Conservation (phyloP, 1,139 yeast genomes). For the Nadsonia starkeyi-henricii region DNA sequence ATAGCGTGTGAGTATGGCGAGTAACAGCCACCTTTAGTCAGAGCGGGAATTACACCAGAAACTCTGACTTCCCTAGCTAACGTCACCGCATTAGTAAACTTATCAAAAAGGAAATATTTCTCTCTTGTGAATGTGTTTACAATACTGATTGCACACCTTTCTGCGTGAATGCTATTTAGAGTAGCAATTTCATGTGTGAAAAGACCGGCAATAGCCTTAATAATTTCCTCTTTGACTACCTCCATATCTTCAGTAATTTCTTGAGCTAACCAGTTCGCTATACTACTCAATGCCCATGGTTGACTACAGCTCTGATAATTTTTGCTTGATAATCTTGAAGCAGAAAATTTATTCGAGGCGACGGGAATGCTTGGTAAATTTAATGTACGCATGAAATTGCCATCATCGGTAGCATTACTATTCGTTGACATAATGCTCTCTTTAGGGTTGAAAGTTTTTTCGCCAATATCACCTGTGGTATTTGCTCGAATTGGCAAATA, state of each 20-base stretch:
- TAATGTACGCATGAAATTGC: not conserved
- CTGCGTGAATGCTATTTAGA: constrained; percentile 42
- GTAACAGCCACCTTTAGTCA: constrained; percentile 27
- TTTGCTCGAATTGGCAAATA: not conserved
- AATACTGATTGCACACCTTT: constrained; percentile 40
- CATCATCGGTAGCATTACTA: not conserved
- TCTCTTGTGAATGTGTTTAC: constrained; percentile 32
- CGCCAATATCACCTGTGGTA: not conserved
- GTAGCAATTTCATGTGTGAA: constrained; percentile 35
- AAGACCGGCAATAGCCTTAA: not conserved
- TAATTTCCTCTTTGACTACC: not conserved
- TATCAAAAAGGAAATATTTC: constrained; percentile 32
- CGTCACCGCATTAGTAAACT: constrained; percentile 14
- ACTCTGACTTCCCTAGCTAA: constrained; percentile 20
- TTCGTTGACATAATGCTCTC: not conserved
- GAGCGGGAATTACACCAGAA: constrained; percentile 33
- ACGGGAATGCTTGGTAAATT: not conserved
- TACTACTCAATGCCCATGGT: not conserved
- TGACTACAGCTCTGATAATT: not conserved
- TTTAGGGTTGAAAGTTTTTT: not conserved
- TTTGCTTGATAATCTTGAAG: not conserved
- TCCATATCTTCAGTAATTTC: not conserved
- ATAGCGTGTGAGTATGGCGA: constrained; percentile 11
- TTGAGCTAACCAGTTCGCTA: not conserved
- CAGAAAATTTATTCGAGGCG: not conserved